Base-by-base conservation (phyloP, 345 rosid genomes). In the Acer saccharum region DNA sequence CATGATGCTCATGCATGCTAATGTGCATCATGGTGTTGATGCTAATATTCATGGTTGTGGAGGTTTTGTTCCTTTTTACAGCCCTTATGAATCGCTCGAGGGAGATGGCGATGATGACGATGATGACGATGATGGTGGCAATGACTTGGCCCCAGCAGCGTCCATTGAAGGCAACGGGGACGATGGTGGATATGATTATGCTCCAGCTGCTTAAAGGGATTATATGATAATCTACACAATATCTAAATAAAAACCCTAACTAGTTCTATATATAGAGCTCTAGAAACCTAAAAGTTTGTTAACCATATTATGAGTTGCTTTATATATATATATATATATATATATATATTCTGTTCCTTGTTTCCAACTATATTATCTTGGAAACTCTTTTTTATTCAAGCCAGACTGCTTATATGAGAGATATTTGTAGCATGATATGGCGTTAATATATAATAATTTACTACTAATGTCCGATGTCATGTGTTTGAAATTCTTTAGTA, bases 131-230 rank as follows among this genome's bases (percentile, higher is more conserved):
- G 66, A 71, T 27, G 72, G 60, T 25, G 39, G 55, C 32, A 3
- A 1, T 18, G 68, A 44, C 58, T 62, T 73, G 58, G 61, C 79
- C 1, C 79, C 71, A 0, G 69, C 84, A 29, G 76, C 78, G 58
- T 64, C 78, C n/a, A 12, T 18, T 5, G 84, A 75, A 21, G 80
- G 73, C 3, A 77, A 43, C 2, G 10, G 46, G 11, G 46, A 75
- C 2, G 79, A 80, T 35, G 78, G 78, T 11, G 78, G 65, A 18
- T 72, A 72, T 32, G 84, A 84, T 50, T 84, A 71, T 78, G 80
- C 86, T 72, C 82, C 86, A 0, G 84, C 86, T 1, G 82, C 86
- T 72, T 84, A 43, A 43, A 79, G 20, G 12, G 7, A 54, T 54
- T 14, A 14, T 17, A 54, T 54, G n/a, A 20, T 3, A 16, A 29